phyloP scores from a whole-genome alignment of 129 eudicot species.

The Flaveria ramosissima region DNA sequence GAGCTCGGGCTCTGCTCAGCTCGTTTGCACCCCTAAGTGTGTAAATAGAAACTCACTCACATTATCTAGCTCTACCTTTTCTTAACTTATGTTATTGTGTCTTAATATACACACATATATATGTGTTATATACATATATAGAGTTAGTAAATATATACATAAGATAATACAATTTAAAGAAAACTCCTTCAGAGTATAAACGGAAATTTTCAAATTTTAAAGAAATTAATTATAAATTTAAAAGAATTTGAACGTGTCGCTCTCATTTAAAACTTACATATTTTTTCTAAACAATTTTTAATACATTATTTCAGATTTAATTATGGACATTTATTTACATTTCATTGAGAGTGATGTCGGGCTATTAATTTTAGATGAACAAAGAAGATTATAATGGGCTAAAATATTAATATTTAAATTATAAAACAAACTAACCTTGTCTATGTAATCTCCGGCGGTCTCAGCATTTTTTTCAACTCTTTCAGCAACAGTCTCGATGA shows the following conservation, averaged over 20 bases:
- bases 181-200: no score
- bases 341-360: not conserved
- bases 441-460: constrained; percentile 36
- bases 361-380: not conserved
- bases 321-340: no score
- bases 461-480: constrained; percentile 39
- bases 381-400: not conserved
- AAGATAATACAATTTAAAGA: no score
- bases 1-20: no score
- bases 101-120: no score
- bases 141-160: no score
- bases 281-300: not conserved
- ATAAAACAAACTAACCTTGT: constrained; percentile 38
- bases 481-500: constrained; percentile 47
- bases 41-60: no score
- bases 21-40: no score
- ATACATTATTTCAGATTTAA: not conserved
- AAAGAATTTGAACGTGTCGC: not conserved
- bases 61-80: no score
- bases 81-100: no score
- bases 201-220: not conserved
- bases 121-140: no score
- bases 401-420: not conserved
- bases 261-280: not conserved
- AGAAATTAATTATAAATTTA: not conserved